Conservation (phyloP, 192 early-diverging fungal species). For the Coemansia sp. region DNA sequence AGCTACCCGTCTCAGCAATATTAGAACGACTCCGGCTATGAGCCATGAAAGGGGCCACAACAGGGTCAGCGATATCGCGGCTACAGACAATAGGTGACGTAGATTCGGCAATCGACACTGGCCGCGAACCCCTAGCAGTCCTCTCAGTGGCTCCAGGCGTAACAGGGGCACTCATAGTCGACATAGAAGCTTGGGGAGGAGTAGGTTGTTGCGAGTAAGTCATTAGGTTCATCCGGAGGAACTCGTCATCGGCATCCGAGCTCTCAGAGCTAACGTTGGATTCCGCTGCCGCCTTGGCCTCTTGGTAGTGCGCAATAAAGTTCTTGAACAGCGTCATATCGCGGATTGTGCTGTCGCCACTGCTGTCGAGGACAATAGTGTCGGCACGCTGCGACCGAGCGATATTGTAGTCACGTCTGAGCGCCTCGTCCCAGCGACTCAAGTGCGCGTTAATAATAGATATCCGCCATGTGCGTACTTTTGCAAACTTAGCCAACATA, state of each 20-base stretch:
- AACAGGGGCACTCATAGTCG: constrained; percentile 22
- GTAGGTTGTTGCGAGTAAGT: constrained; percentile 16
- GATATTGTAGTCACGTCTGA: constrained; percentile 53
- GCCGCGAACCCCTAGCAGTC: constrained; percentile 1
- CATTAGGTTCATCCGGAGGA: constrained; percentile 30
- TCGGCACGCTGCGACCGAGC: constrained; percentile 29
- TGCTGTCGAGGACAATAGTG: constrained; percentile 28
- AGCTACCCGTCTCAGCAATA: constrained; percentile 47
- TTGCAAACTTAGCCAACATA: constrained; percentile 34
- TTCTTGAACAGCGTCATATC: constrained; percentile 20
- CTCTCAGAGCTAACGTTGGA: neutral
- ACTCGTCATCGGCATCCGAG: constrained; percentile 38
- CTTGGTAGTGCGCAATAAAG: constrained; percentile 47
- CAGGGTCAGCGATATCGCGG: neutral
- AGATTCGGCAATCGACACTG: constrained; percentile 3
- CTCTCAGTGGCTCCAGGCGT: constrained; percentile 13
- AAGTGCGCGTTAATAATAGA: constrained; percentile 33
- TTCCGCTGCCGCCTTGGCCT: constrained; percentile 9
- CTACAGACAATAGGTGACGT: neutral
- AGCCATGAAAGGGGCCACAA: constrained; percentile 16
- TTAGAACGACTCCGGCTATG: constrained; percentile 37
- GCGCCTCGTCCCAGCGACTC: constrained; percentile 40
- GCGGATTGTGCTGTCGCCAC: constrained; percentile 35
- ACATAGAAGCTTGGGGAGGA: neutral
- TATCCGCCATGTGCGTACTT: constrained; percentile 26